These are phyloP conservation scores for Metarhizium sp. DNA, from an alignment of 2,329 filamentous ascomycete species.

Conservation along the genomic window DNA sequence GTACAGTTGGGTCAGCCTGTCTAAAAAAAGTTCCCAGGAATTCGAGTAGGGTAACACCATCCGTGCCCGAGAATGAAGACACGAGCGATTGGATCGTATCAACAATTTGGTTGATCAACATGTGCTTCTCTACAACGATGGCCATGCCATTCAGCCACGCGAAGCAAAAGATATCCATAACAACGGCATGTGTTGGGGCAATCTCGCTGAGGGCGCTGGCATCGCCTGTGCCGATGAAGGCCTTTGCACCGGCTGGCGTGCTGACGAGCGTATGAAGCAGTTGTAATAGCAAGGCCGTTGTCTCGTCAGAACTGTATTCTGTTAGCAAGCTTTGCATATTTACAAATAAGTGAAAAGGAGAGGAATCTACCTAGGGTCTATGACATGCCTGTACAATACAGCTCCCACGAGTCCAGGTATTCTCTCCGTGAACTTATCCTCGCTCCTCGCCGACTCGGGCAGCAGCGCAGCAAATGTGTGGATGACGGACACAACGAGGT, in stretches of 20 bases:
- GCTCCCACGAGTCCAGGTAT: constrained; percentile 44
- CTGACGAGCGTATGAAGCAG: constrained; percentile 48
- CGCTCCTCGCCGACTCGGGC: constrained; percentile 33
- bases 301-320: constrained; percentile 37
- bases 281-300: constrained; percentile 43
- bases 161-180: constrained; percentile 45
- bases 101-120: constrained; percentile 33
- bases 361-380: too few species aligned
- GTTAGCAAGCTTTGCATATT: background rate
- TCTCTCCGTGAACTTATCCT: constrained; percentile 39
- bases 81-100: constrained; percentile 37
- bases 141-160: constrained; percentile 45
- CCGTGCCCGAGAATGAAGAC: constrained; percentile 47
- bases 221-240: constrained; percentile 40
- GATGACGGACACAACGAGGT: constrained; percentile 52
- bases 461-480: constrained; percentile 53
- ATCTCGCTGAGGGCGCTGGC: constrained; percentile 47
- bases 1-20: constrained; percentile 37
- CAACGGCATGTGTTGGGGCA: constrained; percentile 42
- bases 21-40: constrained; percentile 46
- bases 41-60: constrained; percentile 48
- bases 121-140: constrained; percentile 17
- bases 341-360: background rate
- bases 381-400: constrained; percentile 41
- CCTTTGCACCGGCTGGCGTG: constrained; percentile 37